Evolutionary conservation across 768 basidiomycete species (phyloP).

Genomic region (Naganishia vishniacii): DNA sequence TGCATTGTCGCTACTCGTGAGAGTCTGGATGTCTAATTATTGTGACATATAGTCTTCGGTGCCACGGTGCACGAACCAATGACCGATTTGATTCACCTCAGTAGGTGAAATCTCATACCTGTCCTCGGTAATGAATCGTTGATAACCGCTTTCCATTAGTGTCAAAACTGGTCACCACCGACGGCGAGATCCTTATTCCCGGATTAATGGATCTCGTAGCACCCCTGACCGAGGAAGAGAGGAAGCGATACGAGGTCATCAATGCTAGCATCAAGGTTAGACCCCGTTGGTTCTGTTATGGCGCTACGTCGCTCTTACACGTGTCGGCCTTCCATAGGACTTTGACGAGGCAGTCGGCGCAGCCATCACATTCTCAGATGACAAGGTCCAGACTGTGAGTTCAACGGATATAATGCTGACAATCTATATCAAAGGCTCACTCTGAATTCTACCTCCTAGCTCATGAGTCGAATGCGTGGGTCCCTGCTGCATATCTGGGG

Average conservation of each 20-base stretch:
- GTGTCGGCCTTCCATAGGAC: slow-evolving; percentile 51
- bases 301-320: background rate
- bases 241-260: slow-evolving; percentile 65
- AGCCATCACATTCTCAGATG: slow-evolving; percentile 64
- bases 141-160: slow-evolving; percentile 44
- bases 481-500: slow-evolving; percentile 42
- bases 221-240: slow-evolving; percentile 66
- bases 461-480: slow-evolving; percentile 83
- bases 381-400: slow-evolving; percentile 58
- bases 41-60: slow-evolving; percentile 38
- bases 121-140: background rate
- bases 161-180: slow-evolving; percentile 71
- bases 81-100: slow-evolving; percentile 79
- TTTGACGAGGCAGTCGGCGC: slow-evolving; percentile 72
- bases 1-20: background rate
- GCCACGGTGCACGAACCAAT: slow-evolving; percentile 61
- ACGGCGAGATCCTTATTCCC: slow-evolving; percentile 80
- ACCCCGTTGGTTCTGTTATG: background rate
- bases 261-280: slow-evolving; percentile 55
- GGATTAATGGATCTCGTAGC: slow-evolving; percentile 81
- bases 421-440: slow-evolving; percentile 26
- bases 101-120: slow-evolving; percentile 29
- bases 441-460: slow-evolving; percentile 38
- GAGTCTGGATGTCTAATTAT: background rate
- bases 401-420: background rate